A percentile compares a stretch with the other conserved stretches of the same genome.
These are phyloP conservation scores for Zygnema cylindricum DNA, from an alignment of 139 green algal genomes.

Conservation along the genomic window DNA sequence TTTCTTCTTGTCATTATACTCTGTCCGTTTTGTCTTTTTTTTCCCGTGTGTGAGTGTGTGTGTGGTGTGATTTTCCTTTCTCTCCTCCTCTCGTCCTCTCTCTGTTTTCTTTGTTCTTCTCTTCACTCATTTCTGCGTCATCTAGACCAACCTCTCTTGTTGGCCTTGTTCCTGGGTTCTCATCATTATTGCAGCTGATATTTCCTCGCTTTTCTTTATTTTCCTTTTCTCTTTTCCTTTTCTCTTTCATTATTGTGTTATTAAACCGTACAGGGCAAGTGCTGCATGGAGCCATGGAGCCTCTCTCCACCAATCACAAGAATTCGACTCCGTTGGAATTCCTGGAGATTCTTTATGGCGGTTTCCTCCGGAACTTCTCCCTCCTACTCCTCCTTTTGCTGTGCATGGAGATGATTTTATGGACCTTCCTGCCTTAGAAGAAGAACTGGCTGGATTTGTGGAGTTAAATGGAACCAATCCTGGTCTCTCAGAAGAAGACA, in stretches of 20 bases:
- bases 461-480: too few relatives aligned
- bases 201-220: too few relatives aligned
- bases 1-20: too few relatives aligned
- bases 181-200: too few relatives aligned
- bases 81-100: too few relatives aligned
- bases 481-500: too few relatives aligned
- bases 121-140: background rate
- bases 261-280: background rate
- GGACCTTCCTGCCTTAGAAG: background rate
- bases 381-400: background rate
- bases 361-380: background rate
- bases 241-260: too few relatives aligned
- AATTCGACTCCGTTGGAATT: background rate
- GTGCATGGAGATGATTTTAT: background rate
- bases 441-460: background rate
- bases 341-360: background rate
- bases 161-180: background rate
- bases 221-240: too few relatives aligned
- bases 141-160: background rate
- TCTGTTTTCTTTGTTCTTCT: too few relatives aligned
- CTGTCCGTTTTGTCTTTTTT: too few relatives aligned
- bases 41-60: too few relatives aligned
- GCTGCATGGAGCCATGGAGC: background rate
- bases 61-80: too few relatives aligned
- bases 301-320: background rate